Percentiles rank a stretch among this genome's conserved stretches.
Conservation (phyloP, 2,329 filamentous ascomycete species). For the Apiospora marii region DNA sequence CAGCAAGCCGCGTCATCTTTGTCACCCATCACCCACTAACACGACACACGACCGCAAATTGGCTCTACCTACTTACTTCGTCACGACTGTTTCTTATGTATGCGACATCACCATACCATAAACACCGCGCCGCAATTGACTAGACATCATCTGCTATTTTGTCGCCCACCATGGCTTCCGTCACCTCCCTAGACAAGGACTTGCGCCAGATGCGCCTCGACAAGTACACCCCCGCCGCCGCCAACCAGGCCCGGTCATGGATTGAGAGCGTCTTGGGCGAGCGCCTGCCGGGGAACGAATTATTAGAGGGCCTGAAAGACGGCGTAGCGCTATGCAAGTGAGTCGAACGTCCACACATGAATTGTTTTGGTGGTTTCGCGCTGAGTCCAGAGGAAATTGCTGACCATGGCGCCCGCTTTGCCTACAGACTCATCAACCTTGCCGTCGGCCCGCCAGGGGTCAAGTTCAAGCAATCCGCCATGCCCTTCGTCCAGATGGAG, state of each 20-base stretch:
- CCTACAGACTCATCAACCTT: slow-evolving; percentile 78
- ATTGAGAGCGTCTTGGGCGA: slow-evolving; percentile 84
- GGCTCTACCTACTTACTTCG: background rate
- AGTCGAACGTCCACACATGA: slow-evolving; percentile 38
- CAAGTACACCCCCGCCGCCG: slow-evolving; percentile 90
- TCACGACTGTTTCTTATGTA: background rate
- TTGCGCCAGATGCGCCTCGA: slow-evolving; percentile 91
- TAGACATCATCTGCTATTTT: slow-evolving; percentile 25
- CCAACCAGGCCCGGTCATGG: slow-evolving; percentile 85
- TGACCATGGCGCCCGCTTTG: slow-evolving; percentile 31
- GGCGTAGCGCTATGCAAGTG: slow-evolving; percentile 93
- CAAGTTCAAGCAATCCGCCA: slow-evolving; percentile 88
- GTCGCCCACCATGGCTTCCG: slow-evolving; percentile 78
- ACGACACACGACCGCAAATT: background rate
- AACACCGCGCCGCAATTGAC: slow-evolving; percentile 18
- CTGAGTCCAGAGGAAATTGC: slow-evolving; percentile 25
- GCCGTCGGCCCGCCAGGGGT: slow-evolving; percentile 78
- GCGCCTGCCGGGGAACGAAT: slow-evolving; percentile 73
- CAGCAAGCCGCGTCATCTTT: slow-evolving; percentile 5
- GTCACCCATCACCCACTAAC: background rate
- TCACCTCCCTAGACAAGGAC: slow-evolving; percentile 93
- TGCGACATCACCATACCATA: background rate
- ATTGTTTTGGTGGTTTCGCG: background rate
- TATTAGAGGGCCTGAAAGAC: slow-evolving; percentile 88
- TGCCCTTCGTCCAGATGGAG: slow-evolving; percentile 99